Evolutionary conservation across 208 protist genomes (phyloP).

Genomic region (Naegleria fowleri): DNA sequence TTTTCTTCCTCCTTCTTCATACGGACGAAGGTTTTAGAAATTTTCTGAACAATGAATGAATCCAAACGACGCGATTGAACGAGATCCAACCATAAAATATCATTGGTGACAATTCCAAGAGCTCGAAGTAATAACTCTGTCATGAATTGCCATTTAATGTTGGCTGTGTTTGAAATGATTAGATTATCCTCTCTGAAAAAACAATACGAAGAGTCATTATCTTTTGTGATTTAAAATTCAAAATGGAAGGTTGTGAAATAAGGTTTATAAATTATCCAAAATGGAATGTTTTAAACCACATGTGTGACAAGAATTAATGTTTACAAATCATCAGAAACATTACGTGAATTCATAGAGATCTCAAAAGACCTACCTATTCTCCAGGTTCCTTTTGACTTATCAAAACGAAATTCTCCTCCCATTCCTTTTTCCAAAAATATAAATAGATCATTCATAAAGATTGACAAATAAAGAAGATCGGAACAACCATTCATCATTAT

Average conservation of each 20-base stretch:
- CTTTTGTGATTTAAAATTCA: no score
- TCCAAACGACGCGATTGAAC: conserved; percentile 1
- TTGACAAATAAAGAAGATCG: no score
- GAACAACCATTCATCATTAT: no score
- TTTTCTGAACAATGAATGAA: background rate
- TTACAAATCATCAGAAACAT: no score
- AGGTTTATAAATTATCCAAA: no score
- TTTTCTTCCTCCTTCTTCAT: background rate
- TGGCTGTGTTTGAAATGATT: background rate
- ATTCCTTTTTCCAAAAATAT: background rate
- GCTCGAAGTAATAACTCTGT: background rate
- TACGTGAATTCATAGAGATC: no score
- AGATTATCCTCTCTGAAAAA: conserved; percentile 14
- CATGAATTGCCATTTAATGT: background rate
- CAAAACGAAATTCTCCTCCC: conserved; percentile 4
- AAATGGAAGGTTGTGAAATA: no score
- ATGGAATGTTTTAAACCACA: no score
- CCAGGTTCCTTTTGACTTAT: background rate
- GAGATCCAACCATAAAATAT: conserved; percentile 13
- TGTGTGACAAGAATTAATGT: no score
- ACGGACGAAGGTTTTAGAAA: background rate
- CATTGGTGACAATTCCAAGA: background rate
- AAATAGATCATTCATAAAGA: background rate
- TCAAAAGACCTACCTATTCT: background rate
- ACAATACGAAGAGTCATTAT: conserved; percentile 18